A percentile compares a stretch with the other conserved stretches of the same genome.
These are phyloP conservation scores for Odontarrhena argentea DNA, from an alignment of 345 rosid species.

Conservation along the genomic window DNA sequence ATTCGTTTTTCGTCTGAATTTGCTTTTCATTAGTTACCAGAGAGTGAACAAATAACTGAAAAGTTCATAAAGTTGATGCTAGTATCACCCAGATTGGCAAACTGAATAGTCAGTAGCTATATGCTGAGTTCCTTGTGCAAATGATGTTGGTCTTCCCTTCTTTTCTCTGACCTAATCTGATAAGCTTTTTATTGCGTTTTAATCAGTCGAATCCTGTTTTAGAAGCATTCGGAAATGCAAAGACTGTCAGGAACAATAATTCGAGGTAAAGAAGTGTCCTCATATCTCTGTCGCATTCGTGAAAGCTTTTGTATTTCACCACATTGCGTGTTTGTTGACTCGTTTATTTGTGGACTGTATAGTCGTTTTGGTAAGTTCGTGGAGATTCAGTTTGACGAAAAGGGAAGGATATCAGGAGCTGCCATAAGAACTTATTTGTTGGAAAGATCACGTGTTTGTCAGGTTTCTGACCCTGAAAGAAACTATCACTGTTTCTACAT, in stretches of 20 bases:
- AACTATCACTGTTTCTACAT: slow-evolving; percentile 99
- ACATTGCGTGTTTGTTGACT: slow-evolving; percentile 9
- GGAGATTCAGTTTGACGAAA: slow-evolving; percentile 93
- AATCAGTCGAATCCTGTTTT: slow-evolving; percentile 97
- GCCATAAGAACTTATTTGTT: slow-evolving; percentile 95
- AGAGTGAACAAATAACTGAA: slow-evolving; percentile 5
- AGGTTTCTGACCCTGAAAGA: slow-evolving; percentile 98
- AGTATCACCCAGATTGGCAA: slow-evolving; percentile 17
- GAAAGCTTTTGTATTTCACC: background rate
- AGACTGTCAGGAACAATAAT: slow-evolving; percentile 97
- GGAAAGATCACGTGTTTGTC: slow-evolving; percentile 99
- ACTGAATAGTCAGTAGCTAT: slow-evolving; percentile 25
- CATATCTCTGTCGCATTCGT: background rate
- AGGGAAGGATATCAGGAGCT: slow-evolving; percentile 97
- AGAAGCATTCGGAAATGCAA: slow-evolving; percentile 99
- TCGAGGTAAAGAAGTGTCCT: slow-evolving; percentile 62
- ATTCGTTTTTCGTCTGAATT: slow-evolving; percentile 8
- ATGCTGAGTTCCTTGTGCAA: slow-evolving; percentile 4
- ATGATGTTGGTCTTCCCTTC: slow-evolving; percentile 11
- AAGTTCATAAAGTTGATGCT: slow-evolving; percentile 23
- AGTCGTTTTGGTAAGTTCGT: slow-evolving; percentile 99
- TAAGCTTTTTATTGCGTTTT: slow-evolving; percentile 30
- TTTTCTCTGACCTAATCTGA: slow-evolving; percentile 14
- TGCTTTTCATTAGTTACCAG: slow-evolving; percentile 16
- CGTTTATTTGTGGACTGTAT: slow-evolving; percentile 36